These are phyloP conservation scores for Hyaloscypha hepaticicola DNA, from an alignment of 495 filamentous ascomycete species.

Conservation along the genomic window DNA sequence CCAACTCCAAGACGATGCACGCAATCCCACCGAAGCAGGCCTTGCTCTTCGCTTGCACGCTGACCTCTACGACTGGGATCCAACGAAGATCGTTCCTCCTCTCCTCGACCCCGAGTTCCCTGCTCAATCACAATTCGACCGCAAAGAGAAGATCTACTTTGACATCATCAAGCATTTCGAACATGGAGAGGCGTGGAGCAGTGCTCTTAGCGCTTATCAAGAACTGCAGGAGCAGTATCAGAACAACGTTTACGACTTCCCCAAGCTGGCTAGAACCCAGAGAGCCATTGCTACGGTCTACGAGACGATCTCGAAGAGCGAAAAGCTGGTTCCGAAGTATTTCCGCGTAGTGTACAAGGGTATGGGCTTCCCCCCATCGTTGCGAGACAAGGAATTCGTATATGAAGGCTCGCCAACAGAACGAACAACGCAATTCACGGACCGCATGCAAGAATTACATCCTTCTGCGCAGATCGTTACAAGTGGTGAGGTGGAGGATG, in stretches of 20 bases:
- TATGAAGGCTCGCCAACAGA: conserved; percentile 81
- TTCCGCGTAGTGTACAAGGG: conserved; percentile 92
- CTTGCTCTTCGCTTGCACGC: conserved; percentile 88
- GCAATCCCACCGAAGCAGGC: conserved; percentile 87
- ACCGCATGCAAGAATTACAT: conserved; percentile 90
- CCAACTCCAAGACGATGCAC: conserved; percentile 66
- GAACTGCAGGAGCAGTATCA: conserved; percentile 91
- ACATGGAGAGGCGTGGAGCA: conserved; percentile 88
- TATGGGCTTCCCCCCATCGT: conserved; percentile 76
- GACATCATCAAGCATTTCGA: conserved; percentile 93
- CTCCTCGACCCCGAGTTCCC: conserved; percentile 74
- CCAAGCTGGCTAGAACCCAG: conserved; percentile 84
- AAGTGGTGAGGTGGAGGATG: conserved; percentile 68
- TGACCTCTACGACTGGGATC: conserved; percentile 91
- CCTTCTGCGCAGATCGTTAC: conserved; percentile 81
- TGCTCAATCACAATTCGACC: conserved; percentile 85
- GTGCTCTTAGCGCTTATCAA: conserved; percentile 84
- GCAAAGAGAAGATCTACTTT: conserved; percentile 90
- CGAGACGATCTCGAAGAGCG: conserved; percentile 79
- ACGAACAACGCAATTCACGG: conserved; percentile 76
- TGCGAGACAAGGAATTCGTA: conserved; percentile 91
- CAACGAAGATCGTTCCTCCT: conserved; percentile 62
- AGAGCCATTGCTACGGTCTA: conserved; percentile 92
- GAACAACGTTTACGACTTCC: conserved; percentile 82
- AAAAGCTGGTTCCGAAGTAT: conserved; percentile 75